These are phyloP conservation scores for Chondrus crispus DNA, from an alignment of 23 red algal species.

Conservation along the genomic window DNA sequence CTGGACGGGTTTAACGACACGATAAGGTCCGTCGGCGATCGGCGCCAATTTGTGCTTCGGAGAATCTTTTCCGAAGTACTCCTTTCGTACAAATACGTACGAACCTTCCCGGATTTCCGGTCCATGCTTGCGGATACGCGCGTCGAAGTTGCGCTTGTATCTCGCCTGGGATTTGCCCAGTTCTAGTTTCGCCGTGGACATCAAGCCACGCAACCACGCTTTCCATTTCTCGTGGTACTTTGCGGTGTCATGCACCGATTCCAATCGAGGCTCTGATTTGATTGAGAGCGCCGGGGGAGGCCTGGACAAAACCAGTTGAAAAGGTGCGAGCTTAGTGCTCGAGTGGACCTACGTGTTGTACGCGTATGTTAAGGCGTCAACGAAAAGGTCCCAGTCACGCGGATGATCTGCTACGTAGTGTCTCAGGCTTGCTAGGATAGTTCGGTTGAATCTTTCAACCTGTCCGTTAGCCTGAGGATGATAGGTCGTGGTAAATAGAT, in stretches of 20 bases:
- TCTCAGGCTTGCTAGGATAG: background rate
- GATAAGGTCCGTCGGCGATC: background rate
- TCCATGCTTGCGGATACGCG: too few species aligned
- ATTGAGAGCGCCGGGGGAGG: background rate
- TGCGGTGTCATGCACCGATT: background rate
- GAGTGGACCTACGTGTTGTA: constrained; percentile 24
- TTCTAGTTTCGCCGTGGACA: background rate
- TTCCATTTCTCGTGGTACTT: background rate
- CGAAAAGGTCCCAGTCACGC: background rate
- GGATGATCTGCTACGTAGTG: background rate
- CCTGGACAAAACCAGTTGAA: background rate
- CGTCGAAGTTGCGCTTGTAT: background rate
- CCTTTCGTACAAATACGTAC: background rate
- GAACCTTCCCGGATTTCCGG: too few species aligned
- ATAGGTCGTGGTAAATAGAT: constrained; percentile 31
- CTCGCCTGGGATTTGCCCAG: background rate
- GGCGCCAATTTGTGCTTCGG: background rate
- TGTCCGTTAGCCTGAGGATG: constrained; percentile 18
- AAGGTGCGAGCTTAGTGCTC: background rate
- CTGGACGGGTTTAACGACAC: background rate
- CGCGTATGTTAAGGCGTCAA: background rate
- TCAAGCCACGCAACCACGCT: background rate
- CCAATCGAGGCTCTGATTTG: background rate
- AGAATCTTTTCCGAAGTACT: background rate
- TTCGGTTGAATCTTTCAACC: background rate